Conservation (phyloP, 1,284 basidiomycete species). For the Pisolithus thermaeus region DNA sequence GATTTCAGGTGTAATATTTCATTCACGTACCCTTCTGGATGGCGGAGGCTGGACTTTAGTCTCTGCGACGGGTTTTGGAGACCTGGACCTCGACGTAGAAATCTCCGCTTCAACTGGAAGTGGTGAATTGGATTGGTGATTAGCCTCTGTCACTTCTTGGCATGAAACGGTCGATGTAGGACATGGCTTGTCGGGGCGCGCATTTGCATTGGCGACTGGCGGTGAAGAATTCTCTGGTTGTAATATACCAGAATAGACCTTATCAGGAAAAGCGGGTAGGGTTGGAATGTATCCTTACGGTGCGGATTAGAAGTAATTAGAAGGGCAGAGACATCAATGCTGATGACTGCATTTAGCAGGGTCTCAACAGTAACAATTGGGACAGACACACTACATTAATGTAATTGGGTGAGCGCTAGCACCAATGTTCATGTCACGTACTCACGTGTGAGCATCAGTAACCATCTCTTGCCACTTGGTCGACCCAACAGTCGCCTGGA, state of each 20-base stretch:
- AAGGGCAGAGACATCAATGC: conserved; percentile 30
- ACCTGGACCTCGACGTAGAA: conserved; percentile 5
- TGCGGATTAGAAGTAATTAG: conserved; percentile 8
- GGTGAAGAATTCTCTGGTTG: conserved; percentile 23
- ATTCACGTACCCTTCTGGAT: conserved; percentile 21
- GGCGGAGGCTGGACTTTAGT: conserved; percentile 22
- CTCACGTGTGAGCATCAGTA: conserved; percentile 46
- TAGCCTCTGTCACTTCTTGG: not conserved
- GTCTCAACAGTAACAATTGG: conserved; percentile 29
- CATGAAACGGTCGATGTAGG: conserved; percentile 9
- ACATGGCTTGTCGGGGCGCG: conserved; percentile 38
- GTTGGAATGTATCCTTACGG: conserved; percentile 14
- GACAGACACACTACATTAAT: conserved; percentile 31
- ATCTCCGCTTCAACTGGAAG: not conserved
- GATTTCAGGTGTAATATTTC: not conserved
- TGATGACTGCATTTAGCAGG: conserved; percentile 40
- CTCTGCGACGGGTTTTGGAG: conserved; percentile 11
- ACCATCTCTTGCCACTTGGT: conserved; percentile 48
- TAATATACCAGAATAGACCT: conserved; percentile 4
- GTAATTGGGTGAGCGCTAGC: conserved; percentile 5
- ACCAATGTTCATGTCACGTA: conserved; percentile 5
- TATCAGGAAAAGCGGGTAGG: conserved; percentile 6
- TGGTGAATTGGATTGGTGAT: not conserved
- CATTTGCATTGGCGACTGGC: conserved; percentile 39
- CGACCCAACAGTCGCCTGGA: conserved; percentile 44